Base-by-base conservation (phyloP, 495 filamentous ascomycete species). In the Xylaria flabelliformis region DNA sequence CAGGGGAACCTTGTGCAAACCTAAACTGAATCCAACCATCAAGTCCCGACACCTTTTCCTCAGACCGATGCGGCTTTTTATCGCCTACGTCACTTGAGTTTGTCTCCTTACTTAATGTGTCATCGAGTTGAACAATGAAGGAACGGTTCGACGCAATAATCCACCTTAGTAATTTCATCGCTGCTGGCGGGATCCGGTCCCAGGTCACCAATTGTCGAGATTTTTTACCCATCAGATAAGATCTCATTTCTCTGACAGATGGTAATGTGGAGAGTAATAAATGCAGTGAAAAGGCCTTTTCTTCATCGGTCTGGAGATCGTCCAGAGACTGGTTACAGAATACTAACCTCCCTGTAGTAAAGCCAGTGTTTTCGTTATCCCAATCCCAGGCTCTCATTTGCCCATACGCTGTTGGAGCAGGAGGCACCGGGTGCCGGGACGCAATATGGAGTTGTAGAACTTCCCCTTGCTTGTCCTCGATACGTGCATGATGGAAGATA, bases 111-210 rank as follows among this genome's bases (percentile, higher is more conserved):
- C 82, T 79, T 2, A 76, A 48, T 26, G 78, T 77, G 53, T 83
- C 82, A 71, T 90, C 86, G 55, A 92, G 87, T 73, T 94, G 90
- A 59, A 93, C 84, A 67, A 98, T 97, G 73, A 90, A 95, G 2
- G 95, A 96, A 48, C 93, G 85, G 76, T 97, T 97, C 0, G 94
- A 97, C 1, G 94, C 93, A 66, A 98, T 90, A 72, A 98, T 93
- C 95, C 95, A 97, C 70, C 92, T 87, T 21, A 97, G 83, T 7
- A 97, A 76, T 36, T 89, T 88, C 6, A 93, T 77, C 2, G 92
- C 89, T 8, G 92, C 84, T 4, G 90, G 91, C 2, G 89, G 88
- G 13, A 97, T 83, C 0, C 88, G 83, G 0, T 80, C 76, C 92
- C 93, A 97, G 13, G 82, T 80, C 32, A 82, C 80, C 32, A 97